Base-by-base conservation (phyloP, 768 basidiomycete genomes). In the Kwoniella sp. region DNA sequence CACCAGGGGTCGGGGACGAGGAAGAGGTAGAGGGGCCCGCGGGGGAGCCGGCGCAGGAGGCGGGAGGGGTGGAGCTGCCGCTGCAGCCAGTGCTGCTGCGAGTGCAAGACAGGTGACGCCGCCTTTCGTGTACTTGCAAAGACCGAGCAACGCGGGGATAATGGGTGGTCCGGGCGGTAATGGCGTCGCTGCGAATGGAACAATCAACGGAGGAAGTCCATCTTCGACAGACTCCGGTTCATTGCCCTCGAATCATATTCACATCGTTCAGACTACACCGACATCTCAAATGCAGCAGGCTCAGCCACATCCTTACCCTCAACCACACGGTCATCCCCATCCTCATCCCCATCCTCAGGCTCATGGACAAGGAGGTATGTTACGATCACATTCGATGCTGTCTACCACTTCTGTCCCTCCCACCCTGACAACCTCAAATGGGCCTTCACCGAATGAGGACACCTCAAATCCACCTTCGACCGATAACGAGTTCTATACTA, bases 331-430 rank as follows among this genome's bases (percentile, higher is more conserved):
- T 37, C 55, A 17, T 36, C 4, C 12, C 17, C 54, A 55, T 21
- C 13, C 54, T n/a, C 27, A 27, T 8, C n/a, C n/a, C n/a, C n/a
- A n/a, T n/a, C n/a, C n/a, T n/a, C n/a, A n/a, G n/a, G 24, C 25
- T 21, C n/a, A 29, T 33, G 27, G 24, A 27, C 52, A 29, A 25
- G 24, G 40, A 19, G 40, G 40, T 9, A 44, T 44, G 40, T 44
- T 44, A 44, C 40, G 59, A 19, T 46, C 60, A 24, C 36, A 49
- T 15, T 68, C 67, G 17, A 58, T 51, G 10, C 47, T 47, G 21
- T 63, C 67, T 1, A 58, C 54, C 19, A 21, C 44, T 26, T 55
- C 67, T 22, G 44, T 63, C 6, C 62, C 67, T 17, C 48, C 57
- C 13, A 17, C 37, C 3, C 37, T 44, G 40, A 44, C 40, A 44